These are phyloP conservation scores for Fusarium decemcellulare DNA, from an alignment of 2,329 filamentous ascomycete species.

Conservation along the genomic window DNA sequence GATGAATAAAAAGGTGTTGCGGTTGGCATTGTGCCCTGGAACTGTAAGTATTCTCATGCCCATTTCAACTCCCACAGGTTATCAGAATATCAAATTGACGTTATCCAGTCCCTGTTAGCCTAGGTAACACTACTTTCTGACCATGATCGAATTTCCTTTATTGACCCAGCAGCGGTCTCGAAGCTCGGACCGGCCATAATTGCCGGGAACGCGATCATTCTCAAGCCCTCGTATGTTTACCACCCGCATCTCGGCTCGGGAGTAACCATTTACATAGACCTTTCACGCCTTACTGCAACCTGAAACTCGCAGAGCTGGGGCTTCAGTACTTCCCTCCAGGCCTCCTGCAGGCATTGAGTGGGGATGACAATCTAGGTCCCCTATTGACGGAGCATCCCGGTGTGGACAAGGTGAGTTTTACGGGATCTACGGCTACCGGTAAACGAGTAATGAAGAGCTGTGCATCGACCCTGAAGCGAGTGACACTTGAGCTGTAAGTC, in stretches of 20 bases:
- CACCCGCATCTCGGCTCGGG: no score
- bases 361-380: conserved; percentile 71
- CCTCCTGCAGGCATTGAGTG: conserved; percentile 71
- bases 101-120: no score
- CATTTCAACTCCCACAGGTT: no score
- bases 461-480: conserved; percentile 69
- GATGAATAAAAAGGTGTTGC: not conserved
- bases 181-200: conserved; percentile 70
- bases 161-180: conserved; percentile 53
- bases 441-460: conserved; percentile 71
- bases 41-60: not conserved
- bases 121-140: no score
- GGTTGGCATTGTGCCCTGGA: conserved; percentile 22
- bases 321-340: conserved; percentile 71
- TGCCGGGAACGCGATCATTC: conserved; percentile 68
- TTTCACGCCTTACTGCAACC: conserved; percentile 67
- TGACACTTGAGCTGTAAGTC: conserved; percentile 67
- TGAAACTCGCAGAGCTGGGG: conserved; percentile 72
- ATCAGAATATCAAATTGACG: no score
- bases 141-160: no score
- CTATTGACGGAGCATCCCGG: conserved; percentile 70
- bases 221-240: conserved; percentile 62
- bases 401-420: conserved; percentile 74
- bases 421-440: conserved; percentile 71
- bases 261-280: conserved; percentile 43